phyloP scores from a whole-genome alignment of 2,329 filamentous ascomycete species.

The Neopestalotiopsis clavispora region DNA sequence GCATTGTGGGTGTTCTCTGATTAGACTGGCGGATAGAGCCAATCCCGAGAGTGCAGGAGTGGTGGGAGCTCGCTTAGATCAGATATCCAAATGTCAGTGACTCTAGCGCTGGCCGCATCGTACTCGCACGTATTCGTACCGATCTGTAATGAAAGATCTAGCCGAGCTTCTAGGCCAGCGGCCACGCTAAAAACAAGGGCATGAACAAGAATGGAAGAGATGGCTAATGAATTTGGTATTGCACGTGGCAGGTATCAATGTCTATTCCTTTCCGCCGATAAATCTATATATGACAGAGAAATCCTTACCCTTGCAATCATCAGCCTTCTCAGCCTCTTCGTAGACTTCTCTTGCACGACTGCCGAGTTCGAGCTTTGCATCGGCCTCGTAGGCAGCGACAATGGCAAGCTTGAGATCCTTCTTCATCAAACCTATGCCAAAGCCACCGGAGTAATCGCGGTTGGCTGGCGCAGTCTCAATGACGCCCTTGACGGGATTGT shows the following conservation, averaged over 20 bases:
- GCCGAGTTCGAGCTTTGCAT: slow-evolving; percentile 69
- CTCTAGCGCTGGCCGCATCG: neutral
- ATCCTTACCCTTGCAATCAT: slow-evolving; percentile 71
- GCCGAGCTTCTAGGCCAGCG: neutral
- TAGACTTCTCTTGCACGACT: slow-evolving; percentile 70
- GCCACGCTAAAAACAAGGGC: neutral
- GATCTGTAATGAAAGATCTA: neutral
- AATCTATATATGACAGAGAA: slow-evolving; percentile 84
- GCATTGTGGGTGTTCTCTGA: neutral
- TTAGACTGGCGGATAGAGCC: neutral
- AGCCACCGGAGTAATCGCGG: slow-evolving; percentile 78
- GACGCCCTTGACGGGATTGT: slow-evolving; percentile 91
- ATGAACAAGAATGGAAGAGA: neutral
- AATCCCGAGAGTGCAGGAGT: neutral
- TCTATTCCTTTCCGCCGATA: slow-evolving; percentile 58
- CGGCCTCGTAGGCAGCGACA: slow-evolving; percentile 70
- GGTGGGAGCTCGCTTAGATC: neutral
- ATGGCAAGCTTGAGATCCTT: slow-evolving; percentile 80
- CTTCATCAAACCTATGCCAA: slow-evolving; percentile 78
- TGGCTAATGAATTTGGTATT: neutral
- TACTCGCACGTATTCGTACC: neutral
- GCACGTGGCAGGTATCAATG: neutral
- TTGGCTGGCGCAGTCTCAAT: slow-evolving; percentile 76
- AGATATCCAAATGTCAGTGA: neutral
- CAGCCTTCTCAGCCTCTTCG: slow-evolving; percentile 64